Evolutionary conservation across 345 rosid species (phyloP), one percentile per base, ranked within the genome.

Genomic region (Streptanthus diversifolius): DNA sequence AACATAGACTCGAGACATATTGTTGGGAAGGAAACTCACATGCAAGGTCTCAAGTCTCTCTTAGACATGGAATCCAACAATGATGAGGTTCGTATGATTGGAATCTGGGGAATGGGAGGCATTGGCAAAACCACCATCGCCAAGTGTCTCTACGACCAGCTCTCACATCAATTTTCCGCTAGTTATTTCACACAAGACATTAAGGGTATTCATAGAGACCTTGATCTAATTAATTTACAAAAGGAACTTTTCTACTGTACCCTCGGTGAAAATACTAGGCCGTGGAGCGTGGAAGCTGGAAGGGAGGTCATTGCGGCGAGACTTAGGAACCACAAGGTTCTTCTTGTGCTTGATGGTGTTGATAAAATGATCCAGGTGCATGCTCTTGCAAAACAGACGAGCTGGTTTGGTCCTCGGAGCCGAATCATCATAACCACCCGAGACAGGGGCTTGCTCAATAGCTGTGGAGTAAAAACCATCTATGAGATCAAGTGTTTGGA

Each of bases 51-150:
- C 21, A 17, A 10, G 18, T 10, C 12, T 32, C 41, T 56, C 22
- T 11, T 56, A 24, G 62, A 56, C 10, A 36, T 56, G 14, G 41
- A 56, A 4, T 56, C 25, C 0, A 0, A 14, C 5, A 6, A 22
- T 1, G 10, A 36, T 11, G 59, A 70, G 5, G 67, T 55, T 64
- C 65, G 37, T 5, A 22, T 73, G 29, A 7, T 73, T 3, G 77
- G 71, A 17, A 53, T 73, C 0, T 64, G 14, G 54, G 77, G 77
- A 5, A 63, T 73, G 55, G 64, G 64, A 52, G 77, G 77, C 13
- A 63, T 73, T 30, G 77, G 77, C 27, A 73, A 73, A 21, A 73
- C 71, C 17, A 10, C 57, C 17, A 37, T 73, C 2, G 77, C 71
- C 17, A 73, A 43, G 44, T 44, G 35, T 40, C 18, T 73, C 2